Evolutionary conservation across 306 rosid species (phyloP).

Genomic region (Fagus sylvatica): DNA sequence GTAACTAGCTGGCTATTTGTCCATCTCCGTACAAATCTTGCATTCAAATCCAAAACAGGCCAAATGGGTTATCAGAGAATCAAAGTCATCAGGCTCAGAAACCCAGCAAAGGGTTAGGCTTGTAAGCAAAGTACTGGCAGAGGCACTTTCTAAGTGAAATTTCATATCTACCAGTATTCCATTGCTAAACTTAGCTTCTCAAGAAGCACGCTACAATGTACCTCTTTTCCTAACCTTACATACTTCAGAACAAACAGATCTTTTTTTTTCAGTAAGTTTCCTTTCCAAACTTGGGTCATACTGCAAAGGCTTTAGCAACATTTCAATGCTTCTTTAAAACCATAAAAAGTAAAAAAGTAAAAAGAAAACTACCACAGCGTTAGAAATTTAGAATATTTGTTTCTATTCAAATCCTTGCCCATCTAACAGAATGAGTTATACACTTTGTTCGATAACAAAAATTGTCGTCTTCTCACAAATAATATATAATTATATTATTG

Average conservation of each 20-base stretch:
- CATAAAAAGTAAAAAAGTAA: too few species aligned
- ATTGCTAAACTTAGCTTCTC: background rate
- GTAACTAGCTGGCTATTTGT: conserved; percentile 39
- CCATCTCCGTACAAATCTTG: conserved; percentile 43
- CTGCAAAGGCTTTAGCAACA: too few species aligned
- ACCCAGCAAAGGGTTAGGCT: conserved; percentile 2
- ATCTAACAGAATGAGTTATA: too few species aligned
- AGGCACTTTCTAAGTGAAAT: background rate
- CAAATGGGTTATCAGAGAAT: conserved; percentile 37
- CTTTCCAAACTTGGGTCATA: background rate
- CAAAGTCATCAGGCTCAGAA: conserved; percentile 27
- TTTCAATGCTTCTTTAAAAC: too few species aligned
- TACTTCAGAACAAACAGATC: background rate
- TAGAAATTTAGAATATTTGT: too few species aligned
- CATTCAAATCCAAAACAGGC: conserved; percentile 28
- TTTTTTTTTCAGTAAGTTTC: background rate
- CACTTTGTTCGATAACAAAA: too few species aligned
- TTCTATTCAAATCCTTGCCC: too few species aligned
- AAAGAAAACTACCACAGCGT: too few species aligned
- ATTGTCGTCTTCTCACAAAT: too few species aligned
- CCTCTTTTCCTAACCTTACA: background rate
- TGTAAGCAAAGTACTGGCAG: background rate
- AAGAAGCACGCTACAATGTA: background rate
- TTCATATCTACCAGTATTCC: background rate
- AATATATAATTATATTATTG: too few species aligned